These are phyloP conservation scores for Mortierella sp. DNA, from an alignment of 371 early-diverging fungal genomes.

Conservation along the genomic window DNA sequence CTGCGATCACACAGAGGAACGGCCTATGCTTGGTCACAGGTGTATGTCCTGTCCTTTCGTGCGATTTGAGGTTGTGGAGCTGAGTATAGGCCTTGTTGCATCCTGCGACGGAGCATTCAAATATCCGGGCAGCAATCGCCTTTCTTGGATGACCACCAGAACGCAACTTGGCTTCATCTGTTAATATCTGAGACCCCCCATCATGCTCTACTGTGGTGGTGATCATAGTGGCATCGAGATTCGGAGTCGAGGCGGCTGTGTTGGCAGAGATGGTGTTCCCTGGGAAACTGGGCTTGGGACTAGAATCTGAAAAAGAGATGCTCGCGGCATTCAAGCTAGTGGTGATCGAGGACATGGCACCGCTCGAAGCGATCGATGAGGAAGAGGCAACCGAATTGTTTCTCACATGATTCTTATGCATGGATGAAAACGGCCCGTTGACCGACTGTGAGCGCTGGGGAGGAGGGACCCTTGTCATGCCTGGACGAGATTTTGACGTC, in stretches of 20 bases:
- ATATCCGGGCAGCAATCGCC: conserved; percentile 31
- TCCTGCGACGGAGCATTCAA: conserved; percentile 42
- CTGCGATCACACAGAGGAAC: conserved; percentile 43
- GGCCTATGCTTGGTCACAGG: conserved; percentile 42
- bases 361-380: conserved; percentile 32
- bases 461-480: background rate
- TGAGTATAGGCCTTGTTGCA: conserved; percentile 65
- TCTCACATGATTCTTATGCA: conserved; percentile 17
- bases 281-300: too few species aligned
- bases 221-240: background rate
- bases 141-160: conserved; percentile 17
- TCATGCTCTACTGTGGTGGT: background rate
- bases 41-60: conserved; percentile 64
- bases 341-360: conserved; percentile 25
- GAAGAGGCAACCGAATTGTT: conserved; percentile 34
- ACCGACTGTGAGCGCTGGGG: conserved; percentile 2
- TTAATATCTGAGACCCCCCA: background rate
- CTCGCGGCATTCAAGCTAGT: conserved; percentile 29
- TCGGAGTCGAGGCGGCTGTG: background rate
- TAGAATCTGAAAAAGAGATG: conserved; percentile 21
- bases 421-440: conserved; percentile 7
- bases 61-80: conserved; percentile 67
- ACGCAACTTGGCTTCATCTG: conserved; percentile 8
- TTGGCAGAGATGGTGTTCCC: background rate
- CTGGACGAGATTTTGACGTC: conserved; percentile 5